A percentile compares a stretch with the other conserved stretches of the same genome.
These are phyloP conservation scores for Schrenkiella parvula DNA, from an alignment of 345 rosid species.

Conservation along the genomic window DNA sequence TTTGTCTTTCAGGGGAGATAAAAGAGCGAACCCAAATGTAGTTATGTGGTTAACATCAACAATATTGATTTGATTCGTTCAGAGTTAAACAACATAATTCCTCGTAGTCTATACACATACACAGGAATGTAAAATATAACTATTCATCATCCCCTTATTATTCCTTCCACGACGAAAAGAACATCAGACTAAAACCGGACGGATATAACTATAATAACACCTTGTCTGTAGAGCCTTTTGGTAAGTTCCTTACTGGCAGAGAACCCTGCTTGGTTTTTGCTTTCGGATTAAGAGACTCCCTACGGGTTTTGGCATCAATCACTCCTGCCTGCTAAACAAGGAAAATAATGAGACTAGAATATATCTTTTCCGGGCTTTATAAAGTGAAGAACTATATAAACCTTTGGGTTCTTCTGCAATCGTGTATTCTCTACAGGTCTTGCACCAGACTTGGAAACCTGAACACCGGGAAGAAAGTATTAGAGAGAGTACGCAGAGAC, in stretches of 20 bases:
- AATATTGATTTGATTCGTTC: background rate
- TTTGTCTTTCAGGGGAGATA: background rate
- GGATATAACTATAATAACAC: conserved; percentile 1
- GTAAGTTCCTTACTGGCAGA: background rate
- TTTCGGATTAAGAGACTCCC: conserved; percentile 14
- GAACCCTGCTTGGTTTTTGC: conserved; percentile 15
- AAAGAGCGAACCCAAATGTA: background rate
- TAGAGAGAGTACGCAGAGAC: background rate
- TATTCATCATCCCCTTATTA: background rate
- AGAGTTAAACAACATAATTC: background rate
- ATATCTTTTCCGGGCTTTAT: background rate
- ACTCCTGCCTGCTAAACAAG: conserved; percentile 17
- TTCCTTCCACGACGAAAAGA: too few species aligned
- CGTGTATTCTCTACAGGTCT: conserved; percentile 26
- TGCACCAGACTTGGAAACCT: conserved; percentile 22
- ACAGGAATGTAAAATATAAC: conserved; percentile 11
- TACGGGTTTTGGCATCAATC: conserved; percentile 17
- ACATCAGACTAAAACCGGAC: background rate
- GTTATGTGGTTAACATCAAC: too few species aligned
- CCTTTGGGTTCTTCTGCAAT: conserved; percentile 26
- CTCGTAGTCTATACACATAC: conserved; percentile 20
- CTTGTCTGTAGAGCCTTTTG: conserved; percentile 19
- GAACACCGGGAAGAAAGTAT: background rate
- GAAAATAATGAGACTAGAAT: conserved; percentile 8
- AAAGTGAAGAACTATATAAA: background rate